phyloP scores from a whole-genome alignment of 2,329 filamentous ascomycete genomes.

The Colletotrichum lupini region DNA sequence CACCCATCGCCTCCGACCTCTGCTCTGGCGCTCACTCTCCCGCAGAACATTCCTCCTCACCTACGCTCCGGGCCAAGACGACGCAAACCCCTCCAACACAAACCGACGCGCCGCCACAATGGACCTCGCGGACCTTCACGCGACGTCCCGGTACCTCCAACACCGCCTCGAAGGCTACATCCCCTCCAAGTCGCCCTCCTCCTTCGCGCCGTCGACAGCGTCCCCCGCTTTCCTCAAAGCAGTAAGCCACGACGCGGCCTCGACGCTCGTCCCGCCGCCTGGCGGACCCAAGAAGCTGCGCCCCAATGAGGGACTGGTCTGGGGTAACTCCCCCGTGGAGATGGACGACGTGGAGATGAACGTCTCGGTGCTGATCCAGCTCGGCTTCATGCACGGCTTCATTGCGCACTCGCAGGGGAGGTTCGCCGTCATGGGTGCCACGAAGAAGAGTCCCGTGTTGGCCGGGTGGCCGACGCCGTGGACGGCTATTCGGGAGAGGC shows the following conservation, averaged over 20 bases:
- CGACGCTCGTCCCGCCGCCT: slow-evolving; percentile 59
- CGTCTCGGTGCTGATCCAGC: slow-evolving; percentile 79
- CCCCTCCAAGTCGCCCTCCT: slow-evolving; percentile 49
- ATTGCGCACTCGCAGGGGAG: slow-evolving; percentile 80
- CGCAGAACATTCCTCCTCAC: slow-evolving; percentile 82
- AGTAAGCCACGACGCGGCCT: slow-evolving; percentile 57
- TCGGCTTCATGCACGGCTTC: slow-evolving; percentile 86
- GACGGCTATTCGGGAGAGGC: slow-evolving; percentile 72
- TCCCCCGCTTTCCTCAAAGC: slow-evolving; percentile 61
- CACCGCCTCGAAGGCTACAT: slow-evolving; percentile 69
- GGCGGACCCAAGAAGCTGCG: slow-evolving; percentile 60
- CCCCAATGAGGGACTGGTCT: slow-evolving; percentile 70
- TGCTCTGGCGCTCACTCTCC: slow-evolving; percentile 86
- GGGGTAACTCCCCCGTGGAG: slow-evolving; percentile 70
- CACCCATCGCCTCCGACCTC: slow-evolving; percentile 79
- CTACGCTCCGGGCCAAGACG: slow-evolving; percentile 74
- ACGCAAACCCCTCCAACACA: slow-evolving; percentile 42
- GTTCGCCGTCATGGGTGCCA: slow-evolving; percentile 84
- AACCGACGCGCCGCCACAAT: slow-evolving; percentile 76
- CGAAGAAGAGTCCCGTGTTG: slow-evolving; percentile 69
- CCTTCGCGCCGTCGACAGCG: slow-evolving; percentile 48
- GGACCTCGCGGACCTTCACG: slow-evolving; percentile 75
- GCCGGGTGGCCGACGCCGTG: slow-evolving; percentile 83
- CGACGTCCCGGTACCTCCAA: slow-evolving; percentile 74
- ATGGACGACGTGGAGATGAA: slow-evolving; percentile 80